These are phyloP conservation scores for Aspergillus sclerotioniger DNA, from an alignment of 495 filamentous ascomycete genomes.

Conservation along the genomic window DNA sequence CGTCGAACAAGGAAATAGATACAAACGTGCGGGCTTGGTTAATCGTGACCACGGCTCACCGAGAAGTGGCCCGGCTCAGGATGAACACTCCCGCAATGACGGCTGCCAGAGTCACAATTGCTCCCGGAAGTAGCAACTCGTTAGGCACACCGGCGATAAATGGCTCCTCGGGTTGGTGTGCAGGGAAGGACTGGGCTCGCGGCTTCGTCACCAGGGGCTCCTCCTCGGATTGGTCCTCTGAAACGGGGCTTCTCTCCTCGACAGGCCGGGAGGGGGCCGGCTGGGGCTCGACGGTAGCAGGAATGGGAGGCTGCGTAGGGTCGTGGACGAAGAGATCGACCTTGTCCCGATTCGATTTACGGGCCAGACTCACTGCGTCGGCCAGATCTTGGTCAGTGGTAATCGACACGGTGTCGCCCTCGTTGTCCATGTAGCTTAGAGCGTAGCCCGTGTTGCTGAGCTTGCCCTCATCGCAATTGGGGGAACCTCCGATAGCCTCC, in stretches of 20 bases:
- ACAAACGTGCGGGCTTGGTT: slow-evolving; percentile 2
- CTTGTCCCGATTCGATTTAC: slow-evolving; percentile 76
- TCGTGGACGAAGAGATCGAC: slow-evolving; percentile 98
- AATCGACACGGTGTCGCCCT: slow-evolving; percentile 96
- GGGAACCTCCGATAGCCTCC: slow-evolving; percentile 79
- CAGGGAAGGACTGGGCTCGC: slow-evolving; percentile 30
- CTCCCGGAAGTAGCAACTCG: slow-evolving; percentile 88
- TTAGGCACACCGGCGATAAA: slow-evolving; percentile 91
- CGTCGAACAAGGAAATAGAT: slow-evolving; percentile 6
- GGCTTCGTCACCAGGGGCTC: slow-evolving; percentile 52
- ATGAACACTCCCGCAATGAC: slow-evolving; percentile 93
- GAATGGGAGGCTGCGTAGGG: slow-evolving; percentile 76
- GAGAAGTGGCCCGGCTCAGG: slow-evolving; percentile 71
- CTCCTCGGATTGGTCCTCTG: slow-evolving; percentile 52
- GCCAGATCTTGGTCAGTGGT: slow-evolving; percentile 92
- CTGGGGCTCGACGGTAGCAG: slow-evolving; percentile 65
- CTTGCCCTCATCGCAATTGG: slow-evolving; percentile 70
- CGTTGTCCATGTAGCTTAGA: slow-evolving; percentile 94
- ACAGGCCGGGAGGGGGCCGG: slow-evolving; percentile 55
- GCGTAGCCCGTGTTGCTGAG: slow-evolving; percentile 83
- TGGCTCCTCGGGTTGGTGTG: slow-evolving; percentile 63
- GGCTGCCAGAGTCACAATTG: slow-evolving; percentile 90
- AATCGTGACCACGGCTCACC: slow-evolving; percentile 40
- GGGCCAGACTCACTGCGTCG: slow-evolving; percentile 83
- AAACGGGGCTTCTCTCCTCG: slow-evolving; percentile 55